Base-by-base conservation (phyloP, 179 eudicot species). In the Spergularia azorica region DNA sequence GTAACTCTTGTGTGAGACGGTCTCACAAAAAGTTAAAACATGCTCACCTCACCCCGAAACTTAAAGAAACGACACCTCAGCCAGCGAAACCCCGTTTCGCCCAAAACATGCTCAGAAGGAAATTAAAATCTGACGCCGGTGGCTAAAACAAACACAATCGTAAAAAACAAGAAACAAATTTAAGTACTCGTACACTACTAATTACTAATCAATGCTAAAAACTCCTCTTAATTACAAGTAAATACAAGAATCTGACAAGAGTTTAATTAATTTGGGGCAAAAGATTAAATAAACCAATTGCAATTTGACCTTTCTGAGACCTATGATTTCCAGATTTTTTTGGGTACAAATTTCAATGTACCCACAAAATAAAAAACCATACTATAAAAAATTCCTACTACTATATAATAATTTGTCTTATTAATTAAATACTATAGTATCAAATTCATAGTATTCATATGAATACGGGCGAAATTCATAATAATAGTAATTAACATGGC, bases 321-420 rank as follows among this genome's bases (percentile, higher is more conserved):
- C 75, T 69, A 73, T 82, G 79, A 75, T 72, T 75, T 76, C 79
- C 83, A 78, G 79, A 82, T 67, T 72, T 63, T 56, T 26, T 26
- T 26, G 32, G 80, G 86, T 70, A 77, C 86, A 36, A 64, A 78
- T 62, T 76, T 80, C 86, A 64, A 87, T 75, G 76, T 67, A 52
- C 38, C 38, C 74, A 36, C 15, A n/a, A 7, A 55, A 12, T 32
- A 11, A 74, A 72, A 43, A 43, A 4, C 17, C 54, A 56, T 48
- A 48, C 32, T 5, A 64, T 54, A 52, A n/a, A 26, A 26, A 26
- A 26, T 56, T 26, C 32, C 32, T 26, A 26, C 32, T 41, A 46
- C 36, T 52, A 15, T 52, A 26, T 68, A 26, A 15, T 13, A 55
- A 18, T 54, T 59, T 57, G 55, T 69, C 56, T 73, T 61, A 60